Conservation (phyloP, 129 eudicot species). For the Apium graveolens region DNA sequence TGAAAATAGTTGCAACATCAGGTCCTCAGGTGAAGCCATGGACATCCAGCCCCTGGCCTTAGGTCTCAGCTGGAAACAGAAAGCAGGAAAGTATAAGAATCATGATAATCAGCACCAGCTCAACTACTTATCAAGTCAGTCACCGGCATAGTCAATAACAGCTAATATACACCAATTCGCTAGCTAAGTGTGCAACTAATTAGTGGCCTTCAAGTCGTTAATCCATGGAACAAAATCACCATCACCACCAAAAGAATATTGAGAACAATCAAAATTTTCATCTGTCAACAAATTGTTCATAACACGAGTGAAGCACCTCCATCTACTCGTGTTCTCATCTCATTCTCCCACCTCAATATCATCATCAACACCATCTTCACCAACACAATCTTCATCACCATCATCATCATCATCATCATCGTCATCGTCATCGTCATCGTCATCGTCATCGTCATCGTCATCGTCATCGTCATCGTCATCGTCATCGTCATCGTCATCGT, state of each 20-base stretch:
- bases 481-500: not conserved
- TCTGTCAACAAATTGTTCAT: not conserved
- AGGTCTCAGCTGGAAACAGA: constrained; percentile 59
- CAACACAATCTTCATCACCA: constrained; percentile 20
- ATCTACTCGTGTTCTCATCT: not conserved
- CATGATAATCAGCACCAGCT: constrained; percentile 17
- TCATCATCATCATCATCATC: constrained; percentile 7
- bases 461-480: not conserved
- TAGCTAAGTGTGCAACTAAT: constrained; percentile 4
- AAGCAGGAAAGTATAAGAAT: constrained; percentile 27
- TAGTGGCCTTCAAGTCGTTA: constrained; percentile 23
- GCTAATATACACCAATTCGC: not conserved
- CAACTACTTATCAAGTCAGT: constrained; percentile 6
- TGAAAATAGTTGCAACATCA: constrained; percentile 8
- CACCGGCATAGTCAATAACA: constrained; percentile 5
- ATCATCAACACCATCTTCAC: constrained; percentile 8
- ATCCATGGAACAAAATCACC: constrained; percentile 18
- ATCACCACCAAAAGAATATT: constrained; percentile 17
- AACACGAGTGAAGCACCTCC: constrained; percentile 4
- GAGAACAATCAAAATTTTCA: constrained; percentile 3
- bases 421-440: constrained; percentile 13
- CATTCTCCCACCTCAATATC: constrained; percentile 16
- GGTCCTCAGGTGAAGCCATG: constrained; percentile 50
- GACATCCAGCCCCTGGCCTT: constrained; percentile 48
- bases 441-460: constrained; percentile 16